phyloP scores from a whole-genome alignment of 257 asterid species.

The Nicotiana paniculata region DNA sequence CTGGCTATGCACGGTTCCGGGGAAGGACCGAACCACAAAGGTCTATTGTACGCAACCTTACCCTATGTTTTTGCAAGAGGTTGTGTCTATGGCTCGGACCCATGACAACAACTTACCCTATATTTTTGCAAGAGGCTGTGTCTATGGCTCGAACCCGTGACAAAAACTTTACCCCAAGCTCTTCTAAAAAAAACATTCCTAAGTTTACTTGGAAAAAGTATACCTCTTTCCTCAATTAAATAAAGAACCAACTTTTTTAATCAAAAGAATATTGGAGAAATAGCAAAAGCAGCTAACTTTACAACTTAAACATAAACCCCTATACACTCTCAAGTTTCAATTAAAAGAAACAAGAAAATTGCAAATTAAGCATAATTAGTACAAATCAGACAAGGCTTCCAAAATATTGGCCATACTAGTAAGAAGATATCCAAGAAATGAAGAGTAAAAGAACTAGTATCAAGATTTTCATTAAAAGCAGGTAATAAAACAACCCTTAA shows the following conservation, averaged over 20 bases:
- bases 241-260: neutral
- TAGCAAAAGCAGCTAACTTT: neutral
- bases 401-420: neutral
- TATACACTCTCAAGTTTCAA: neutral
- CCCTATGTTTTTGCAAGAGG: no score
- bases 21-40: no score
- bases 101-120: no score
- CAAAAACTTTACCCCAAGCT: no score
- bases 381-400: neutral
- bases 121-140: no score
- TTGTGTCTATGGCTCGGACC: no score
- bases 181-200: no score
- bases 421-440: neutral
- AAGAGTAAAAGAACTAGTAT: neutral
- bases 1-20: no score
- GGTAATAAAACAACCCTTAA: neutral
- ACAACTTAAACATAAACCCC: neutral
- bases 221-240: no score
- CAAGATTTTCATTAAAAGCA: neutral
- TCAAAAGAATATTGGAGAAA: neutral
- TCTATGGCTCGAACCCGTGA: no score
- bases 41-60: no score
- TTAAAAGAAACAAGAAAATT: neutral
- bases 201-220: no score
- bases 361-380: neutral